A percentile compares a stretch with the other conserved stretches of the same genome.
These are phyloP conservation scores for Marasmius tenuissimus DNA, from an alignment of 1,284 basidiomycete species.

Conservation along the genomic window DNA sequence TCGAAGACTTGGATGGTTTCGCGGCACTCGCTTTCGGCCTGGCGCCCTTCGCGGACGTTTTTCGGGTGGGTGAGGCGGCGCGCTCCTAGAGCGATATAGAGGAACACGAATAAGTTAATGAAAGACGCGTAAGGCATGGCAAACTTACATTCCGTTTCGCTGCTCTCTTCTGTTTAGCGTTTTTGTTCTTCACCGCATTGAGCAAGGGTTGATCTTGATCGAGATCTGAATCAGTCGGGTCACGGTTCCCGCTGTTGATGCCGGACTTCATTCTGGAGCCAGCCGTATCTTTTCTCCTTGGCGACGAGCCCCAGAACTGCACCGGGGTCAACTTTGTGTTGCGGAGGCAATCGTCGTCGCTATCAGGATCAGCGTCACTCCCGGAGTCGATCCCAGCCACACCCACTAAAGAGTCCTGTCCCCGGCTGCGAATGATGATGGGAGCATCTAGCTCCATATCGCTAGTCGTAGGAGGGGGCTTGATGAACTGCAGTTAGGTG, in stretches of 20 bases:
- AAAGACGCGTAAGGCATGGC: not conserved
- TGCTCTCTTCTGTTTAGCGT: slow-evolving; percentile 15
- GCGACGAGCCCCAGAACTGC: slow-evolving; percentile 38
- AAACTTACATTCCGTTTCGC: slow-evolving; percentile 27
- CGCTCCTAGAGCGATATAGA: slow-evolving; percentile 1
- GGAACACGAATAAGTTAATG: slow-evolving; percentile 24
- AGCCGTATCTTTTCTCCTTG: slow-evolving; percentile 25
- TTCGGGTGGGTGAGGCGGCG: slow-evolving; percentile 47
- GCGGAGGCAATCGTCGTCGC: slow-evolving; percentile 27
- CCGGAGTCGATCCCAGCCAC: slow-evolving; percentile 24
- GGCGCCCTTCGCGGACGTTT: slow-evolving; percentile 8
- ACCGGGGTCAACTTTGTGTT: slow-evolving; percentile 37
- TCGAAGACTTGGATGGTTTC: slow-evolving; percentile 24
- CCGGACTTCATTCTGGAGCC: slow-evolving; percentile 7
- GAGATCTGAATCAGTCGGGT: not conserved
- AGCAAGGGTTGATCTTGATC: slow-evolving; percentile 11
- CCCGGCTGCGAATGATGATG: slow-evolving; percentile 22
- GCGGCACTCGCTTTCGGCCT: slow-evolving; percentile 31
- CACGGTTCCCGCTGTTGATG: not conserved
- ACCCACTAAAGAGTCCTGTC: slow-evolving; percentile 13
- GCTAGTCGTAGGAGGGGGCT: slow-evolving; percentile 56
- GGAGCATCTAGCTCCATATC: slow-evolving; percentile 37
- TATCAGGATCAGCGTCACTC: slow-evolving; percentile 18
- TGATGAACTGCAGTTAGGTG: slow-evolving; percentile 63
- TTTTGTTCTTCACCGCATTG: slow-evolving; percentile 8